Base-by-base conservation (phyloP, 176 grass and related monocot species). In the Hsuehochloa calcarea region DNA sequence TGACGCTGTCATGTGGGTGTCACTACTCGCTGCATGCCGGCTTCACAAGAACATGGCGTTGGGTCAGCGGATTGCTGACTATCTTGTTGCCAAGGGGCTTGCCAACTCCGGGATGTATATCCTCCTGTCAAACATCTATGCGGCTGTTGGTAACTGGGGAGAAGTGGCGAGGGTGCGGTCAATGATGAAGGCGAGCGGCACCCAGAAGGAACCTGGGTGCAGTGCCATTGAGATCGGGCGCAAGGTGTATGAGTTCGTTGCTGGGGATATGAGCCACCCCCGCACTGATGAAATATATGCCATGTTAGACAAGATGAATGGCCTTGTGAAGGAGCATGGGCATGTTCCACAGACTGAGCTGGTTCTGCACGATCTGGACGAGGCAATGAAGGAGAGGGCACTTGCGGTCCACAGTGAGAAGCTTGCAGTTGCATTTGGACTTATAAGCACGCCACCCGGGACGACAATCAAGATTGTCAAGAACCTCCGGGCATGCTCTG, bases 321-420 rank as follows among this genome's bases (percentile, higher is more conserved):
- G n/a, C 17, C 55, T 95, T 49, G 90, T 93, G 65, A 90, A 82
- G 79, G 85, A 85, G 80, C 88, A 92, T 9, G 96, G 96, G 20
- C 94, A 98, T 80, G 80, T 86, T 43, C 96, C 91, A 0, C 88
- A 84, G 54, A 92, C 83, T 0, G 91, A 95, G 46, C 75, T 93
- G 63, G 96, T 95, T 59, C 89, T 95, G 68, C 96, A 93, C 56
- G 91, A 98, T 61, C 82, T 95, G 41, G 96, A 93, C 19, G 85
- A 89, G 72, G 56, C 19, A 7, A 86, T 73, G 61, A 98, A 95
- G 79, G 91, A 93, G 87, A 84, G 80, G 80, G 87, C 73, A 16
- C 84, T 98, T 22, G 91, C 82, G 0, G 89, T 95, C 19, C 96
- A 98, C 86, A 95, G 96, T 20, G 96, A 98, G 96, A 98, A 93